Base-by-base conservation (phyloP, 441 rosid genomes). In the Sinapis alba region DNA sequence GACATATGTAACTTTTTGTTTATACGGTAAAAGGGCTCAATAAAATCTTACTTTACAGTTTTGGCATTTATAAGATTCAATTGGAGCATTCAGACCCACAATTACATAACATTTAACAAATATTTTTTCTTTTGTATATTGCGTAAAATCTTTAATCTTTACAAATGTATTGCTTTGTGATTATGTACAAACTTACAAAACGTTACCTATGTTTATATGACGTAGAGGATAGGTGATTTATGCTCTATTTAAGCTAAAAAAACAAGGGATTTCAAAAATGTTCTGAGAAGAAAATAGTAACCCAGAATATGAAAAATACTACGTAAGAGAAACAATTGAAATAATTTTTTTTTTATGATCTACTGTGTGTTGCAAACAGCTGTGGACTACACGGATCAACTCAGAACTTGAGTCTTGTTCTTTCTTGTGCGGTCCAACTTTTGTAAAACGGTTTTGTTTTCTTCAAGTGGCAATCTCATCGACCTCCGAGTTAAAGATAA, bases 401-500 rank as follows among this genome's bases (percentile, higher is more conserved):
- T 47, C 68, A 8, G 53, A 45, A 34, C 43, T 51, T 66, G 62
- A n/a, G 26, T 62, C 67, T 43, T 32, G 45, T 2, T 61, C 61
- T 24, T 16, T 58, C 64, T 61, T 54, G 16, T 56, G 54, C 3
- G 32, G 15, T 24, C 60, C 65, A 68, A 53, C 62, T 7, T n/a
- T n/a, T n/a, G n/a, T n/a, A n/a, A n/a, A n/a, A n/a, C n/a, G n/a
- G n/a, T n/a, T n/a, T n/a, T n/a, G n/a, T n/a, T 11, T 62, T 61
- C 43, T 53, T 78, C 62, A 78, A 1, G 78, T 78, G 15, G 74
- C 74, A 67, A 78, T 78, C 76, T 95, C 99, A 4, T 95, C 99
- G 24, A 95, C 98, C 79, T 91, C 91, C 0, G 99, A 90, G 69
- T 95, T 81, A 76, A 94, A 94, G 68, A 94, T 88, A 73, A 94